A percentile compares a stretch with the other conserved stretches of the same genome.
Conservation (phyloP, 441 rosid species). For the Adansonia rubrostipa region DNA sequence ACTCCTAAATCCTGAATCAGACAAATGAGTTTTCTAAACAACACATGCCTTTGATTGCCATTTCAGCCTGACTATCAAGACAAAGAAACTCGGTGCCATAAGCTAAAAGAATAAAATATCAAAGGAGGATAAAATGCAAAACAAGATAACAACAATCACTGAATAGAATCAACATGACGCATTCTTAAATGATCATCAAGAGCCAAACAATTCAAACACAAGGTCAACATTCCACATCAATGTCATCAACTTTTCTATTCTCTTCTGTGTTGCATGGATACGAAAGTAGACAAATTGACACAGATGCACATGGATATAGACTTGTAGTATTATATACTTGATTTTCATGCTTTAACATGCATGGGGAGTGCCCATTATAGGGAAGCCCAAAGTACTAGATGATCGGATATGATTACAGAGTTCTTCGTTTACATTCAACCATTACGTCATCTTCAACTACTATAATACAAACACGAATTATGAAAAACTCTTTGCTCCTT, state of each 20-base stretch:
- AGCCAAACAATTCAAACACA: background rate
- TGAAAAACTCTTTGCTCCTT: background rate
- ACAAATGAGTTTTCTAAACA: too few species aligned
- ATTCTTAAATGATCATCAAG: background rate
- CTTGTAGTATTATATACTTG: slow-evolving; percentile 4
- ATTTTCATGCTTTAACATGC: slow-evolving; percentile 4
- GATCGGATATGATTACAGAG: background rate
- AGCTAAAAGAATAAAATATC: background rate
- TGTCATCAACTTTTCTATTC: background rate
- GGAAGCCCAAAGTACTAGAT: background rate
- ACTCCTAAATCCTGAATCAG: too few species aligned
- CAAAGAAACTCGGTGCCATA: background rate
- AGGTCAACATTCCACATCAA: background rate
- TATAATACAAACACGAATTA: background rate
- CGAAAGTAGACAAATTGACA: background rate
- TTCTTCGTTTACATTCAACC: background rate
- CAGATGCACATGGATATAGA: slow-evolving; percentile 7
- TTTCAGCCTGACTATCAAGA: slow-evolving; percentile 34
- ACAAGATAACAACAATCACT: background rate
- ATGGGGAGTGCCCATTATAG: background rate
- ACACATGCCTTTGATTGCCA: background rate
- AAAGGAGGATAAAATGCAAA: background rate
- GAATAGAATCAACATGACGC: background rate
- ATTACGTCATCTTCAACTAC: background rate
- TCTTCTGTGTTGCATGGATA: background rate